A percentile compares a stretch with the other conserved stretches of the same genome.
Evolutionary conservation across 1,139 yeast genomes (phyloP).

Genomic region (Sporopachydermia cereana): DNA sequence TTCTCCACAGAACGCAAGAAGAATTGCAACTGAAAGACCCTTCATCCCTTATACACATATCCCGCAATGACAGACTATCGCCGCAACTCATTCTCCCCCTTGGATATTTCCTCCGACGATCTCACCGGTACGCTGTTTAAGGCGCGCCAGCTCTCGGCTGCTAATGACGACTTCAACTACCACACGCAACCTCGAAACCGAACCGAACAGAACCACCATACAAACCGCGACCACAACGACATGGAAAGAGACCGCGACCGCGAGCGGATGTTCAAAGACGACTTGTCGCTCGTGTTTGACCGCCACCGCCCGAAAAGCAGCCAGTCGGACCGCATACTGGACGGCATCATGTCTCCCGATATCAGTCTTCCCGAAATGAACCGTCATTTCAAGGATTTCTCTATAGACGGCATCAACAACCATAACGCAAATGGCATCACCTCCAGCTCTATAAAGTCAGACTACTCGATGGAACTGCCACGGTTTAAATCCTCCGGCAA

Average conservation of each 20-base stretch:
- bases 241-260: too few relatives aligned
- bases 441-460: background rate
- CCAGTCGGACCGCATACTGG: background rate
- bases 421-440: slow-evolving; percentile 3
- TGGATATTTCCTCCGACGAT: background rate
- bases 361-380: background rate
- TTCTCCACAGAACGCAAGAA: too few relatives aligned
- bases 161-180: slow-evolving; percentile 1
- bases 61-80: background rate
- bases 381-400: background rate
- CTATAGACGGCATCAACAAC: background rate
- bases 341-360: background rate
- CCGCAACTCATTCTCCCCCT: background rate
- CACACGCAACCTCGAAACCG: background rate
- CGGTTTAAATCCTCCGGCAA: background rate
- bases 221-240: too few relatives aligned
- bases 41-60: background rate
- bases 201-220: too few relatives aligned
- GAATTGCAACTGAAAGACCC: too few relatives aligned
- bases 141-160: background rate
- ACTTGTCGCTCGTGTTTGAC: slow-evolving; percentile 1
- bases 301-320: background rate
- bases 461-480: slow-evolving; percentile 1
- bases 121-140: background rate
- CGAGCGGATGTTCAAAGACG: background rate